Evolutionary conservation across 2,329 filamentous ascomycete species (phyloP).

Genomic region (Beauveria asiatica): DNA sequence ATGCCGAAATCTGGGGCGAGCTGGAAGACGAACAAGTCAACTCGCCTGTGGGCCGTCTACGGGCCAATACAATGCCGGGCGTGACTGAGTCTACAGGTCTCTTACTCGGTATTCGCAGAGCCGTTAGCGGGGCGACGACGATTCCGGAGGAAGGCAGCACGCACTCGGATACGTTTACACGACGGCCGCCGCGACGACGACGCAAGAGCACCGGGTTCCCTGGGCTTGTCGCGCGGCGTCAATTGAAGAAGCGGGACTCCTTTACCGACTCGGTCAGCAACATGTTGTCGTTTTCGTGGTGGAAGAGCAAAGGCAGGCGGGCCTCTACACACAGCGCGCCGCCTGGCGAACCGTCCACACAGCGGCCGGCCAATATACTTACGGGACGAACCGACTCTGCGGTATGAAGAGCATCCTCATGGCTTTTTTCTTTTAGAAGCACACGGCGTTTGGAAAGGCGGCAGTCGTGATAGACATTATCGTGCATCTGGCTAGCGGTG

Average conservation of each 20-base stretch:
- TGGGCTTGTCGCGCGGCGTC: slow-evolving; percentile 47
- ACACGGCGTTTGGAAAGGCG: slow-evolving; percentile 12
- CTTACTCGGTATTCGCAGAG: slow-evolving; percentile 25
- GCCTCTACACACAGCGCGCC: slow-evolving; percentile 12
- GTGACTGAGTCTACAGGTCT: slow-evolving; percentile 33
- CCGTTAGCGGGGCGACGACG: slow-evolving; percentile 20
- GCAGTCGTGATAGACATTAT: neutral
- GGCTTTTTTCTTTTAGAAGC: slow-evolving; percentile 11
- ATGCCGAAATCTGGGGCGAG: slow-evolving; percentile 79
- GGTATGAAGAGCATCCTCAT: slow-evolving; percentile 23
- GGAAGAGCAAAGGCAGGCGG: slow-evolving; percentile 23
- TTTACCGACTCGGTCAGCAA: slow-evolving; percentile 40
- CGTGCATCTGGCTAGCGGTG: neutral
- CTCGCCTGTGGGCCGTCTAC: slow-evolving; percentile 31
- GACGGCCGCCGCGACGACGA: slow-evolving; percentile 33
- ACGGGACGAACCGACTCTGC: slow-evolving; percentile 19
- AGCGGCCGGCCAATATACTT: slow-evolving; percentile 8
- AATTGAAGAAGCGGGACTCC: slow-evolving; percentile 29
- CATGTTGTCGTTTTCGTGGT: slow-evolving; percentile 50
- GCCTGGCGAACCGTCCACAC: neutral
- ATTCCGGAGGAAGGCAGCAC: slow-evolving; percentile 21
- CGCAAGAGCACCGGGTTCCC: slow-evolving; percentile 55
- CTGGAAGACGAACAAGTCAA: slow-evolving; percentile 58
- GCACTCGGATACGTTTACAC: slow-evolving; percentile 23
- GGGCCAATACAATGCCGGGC: slow-evolving; percentile 41